Evolutionary conservation across 176 grass and related monocot genomes (phyloP).

Genomic region (Poa annua): DNA sequence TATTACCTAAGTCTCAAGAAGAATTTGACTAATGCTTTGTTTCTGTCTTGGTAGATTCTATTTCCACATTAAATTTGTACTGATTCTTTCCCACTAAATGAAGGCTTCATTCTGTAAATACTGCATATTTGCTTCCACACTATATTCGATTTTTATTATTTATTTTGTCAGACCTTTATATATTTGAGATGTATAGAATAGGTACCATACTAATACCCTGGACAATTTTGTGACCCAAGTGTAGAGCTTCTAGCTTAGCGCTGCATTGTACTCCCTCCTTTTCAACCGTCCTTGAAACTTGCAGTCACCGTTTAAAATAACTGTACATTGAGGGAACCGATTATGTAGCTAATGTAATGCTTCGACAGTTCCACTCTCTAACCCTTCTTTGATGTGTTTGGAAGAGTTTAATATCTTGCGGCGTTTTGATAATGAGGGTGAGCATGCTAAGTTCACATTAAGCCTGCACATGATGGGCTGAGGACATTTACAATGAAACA

Average conservation of each 20-base stretch:
- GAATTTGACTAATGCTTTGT: slow-evolving; percentile 7
- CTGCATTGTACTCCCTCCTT: slow-evolving; percentile 14
- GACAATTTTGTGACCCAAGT: neutral
- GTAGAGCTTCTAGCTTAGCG: slow-evolving; percentile 14
- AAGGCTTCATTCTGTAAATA: slow-evolving; percentile 8
- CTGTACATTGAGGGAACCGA: neutral
- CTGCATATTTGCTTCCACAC: neutral
- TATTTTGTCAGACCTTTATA: neutral
- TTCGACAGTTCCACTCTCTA: neutral
- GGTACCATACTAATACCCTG: neutral
- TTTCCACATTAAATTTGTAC: slow-evolving; percentile 2
- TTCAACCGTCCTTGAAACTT: neutral
- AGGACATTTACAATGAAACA: slow-evolving; percentile 4
- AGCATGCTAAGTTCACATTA: slow-evolving; percentile 1
- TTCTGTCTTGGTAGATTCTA: slow-evolving; percentile 4
- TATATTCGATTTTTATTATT: neutral
- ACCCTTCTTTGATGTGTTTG: neutral
- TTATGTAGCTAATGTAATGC: neutral
- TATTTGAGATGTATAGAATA: neutral
- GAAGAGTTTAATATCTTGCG: slow-evolving; percentile 12
- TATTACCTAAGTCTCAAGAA: neutral
- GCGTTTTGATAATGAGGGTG: neutral
- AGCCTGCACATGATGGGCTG: slow-evolving; percentile 23
- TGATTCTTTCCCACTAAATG: slow-evolving; percentile 1
- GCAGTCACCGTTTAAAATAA: neutral